Evolutionary conservation across 768 basidiomycete genomes (phyloP), one percentile per base, ranked within the genome.

Genomic region (Cystobasidium tubakii): DNA sequence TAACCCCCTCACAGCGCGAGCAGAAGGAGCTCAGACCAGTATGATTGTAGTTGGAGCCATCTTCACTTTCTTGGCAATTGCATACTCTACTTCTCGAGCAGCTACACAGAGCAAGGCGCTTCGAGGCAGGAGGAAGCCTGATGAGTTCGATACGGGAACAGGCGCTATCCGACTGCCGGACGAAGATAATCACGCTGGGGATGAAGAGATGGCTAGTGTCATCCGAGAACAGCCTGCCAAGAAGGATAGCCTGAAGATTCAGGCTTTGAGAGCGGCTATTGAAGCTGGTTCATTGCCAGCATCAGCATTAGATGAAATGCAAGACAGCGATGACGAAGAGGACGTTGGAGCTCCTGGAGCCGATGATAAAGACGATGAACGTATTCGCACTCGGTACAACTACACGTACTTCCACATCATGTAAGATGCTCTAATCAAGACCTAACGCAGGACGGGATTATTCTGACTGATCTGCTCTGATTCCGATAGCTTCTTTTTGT

Each of bases 321-420:
- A 87, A 43, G 77, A 77, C 3, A 76, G 77, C 6, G 90, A 92
- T 0, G 89, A 90, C 1, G 91, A 89, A 1, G 81, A 80, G 44
- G 81, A 81, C 71, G 81, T 80, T 39, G 77, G 78, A 44, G 76
- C 78, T 15, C 84, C 85, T 7, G 83, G 86, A 31, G 88, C 88
- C 4, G 91, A 94, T 73, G 85, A 86, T 33, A 84, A 88, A 64
- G 96, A 99, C 79, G 96, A 99, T 76, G 96, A 99, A 82, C 88
- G 90, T 39, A 86, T 89, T 50, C 93, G 92, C 15, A 95, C 92
- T 10, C 89, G 92, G 74, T 99, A 98, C 83, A 96, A 96, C 76
- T 99, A 99, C 81, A 87, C 92, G 0, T 99, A 93, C 92, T 98
- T 99, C 87, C 96, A 99, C 80, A 83, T 97, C 81, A 97, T 99